Base-by-base conservation (phyloP, 345 rosid species). In the Carallia pectinifolia region DNA sequence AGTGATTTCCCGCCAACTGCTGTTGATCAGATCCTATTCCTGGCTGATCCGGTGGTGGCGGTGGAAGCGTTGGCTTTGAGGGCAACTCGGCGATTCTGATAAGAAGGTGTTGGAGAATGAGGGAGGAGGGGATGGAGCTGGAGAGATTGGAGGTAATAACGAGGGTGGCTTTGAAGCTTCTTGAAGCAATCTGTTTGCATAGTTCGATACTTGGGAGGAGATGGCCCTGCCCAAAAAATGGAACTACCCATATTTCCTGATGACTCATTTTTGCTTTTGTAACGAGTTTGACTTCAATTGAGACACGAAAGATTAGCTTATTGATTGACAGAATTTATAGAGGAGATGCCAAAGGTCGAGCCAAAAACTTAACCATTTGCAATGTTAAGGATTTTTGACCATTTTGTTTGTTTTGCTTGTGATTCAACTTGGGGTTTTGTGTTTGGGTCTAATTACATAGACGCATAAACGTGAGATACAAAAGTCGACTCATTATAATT, bases 181-280 rank as follows among this genome's bases (percentile, higher is more conserved):
- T 67, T 1, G 79, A 70, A 40, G 75, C 53, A 9, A 81, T 29
- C 36, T 72, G 79, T 56, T 38, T 70, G 79, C 85, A 76, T 33
- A 81, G 79, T 56, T 84, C 85, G 62, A 84, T 64, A 50, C 70
- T 77, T 6, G 87, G 85, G 9, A 64, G 74, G 71, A 84, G 64
- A 66, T 84, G 88, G 34, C 88, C 88, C 34, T 75, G 81, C 9
- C 82, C 85, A 1, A 70, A 78, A 15, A 83, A 83, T 36, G 84
- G 79, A 53, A 84, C 71, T 4, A 80, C 61, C 81, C 79, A 81
- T 61, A 84, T 71, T 73, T 44, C 50, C 4, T 44, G 50, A 0
- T 4, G 50, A 44, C 50, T 12, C 50, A 44, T 44, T 0, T 2
- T 44, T 44, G 50, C 3, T 44, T 44, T 44, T 12, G 50, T 12